These are phyloP conservation scores for Sistotremastrum suecicum DNA, from an alignment of 768 basidiomycete genomes.

Conservation along the genomic window DNA sequence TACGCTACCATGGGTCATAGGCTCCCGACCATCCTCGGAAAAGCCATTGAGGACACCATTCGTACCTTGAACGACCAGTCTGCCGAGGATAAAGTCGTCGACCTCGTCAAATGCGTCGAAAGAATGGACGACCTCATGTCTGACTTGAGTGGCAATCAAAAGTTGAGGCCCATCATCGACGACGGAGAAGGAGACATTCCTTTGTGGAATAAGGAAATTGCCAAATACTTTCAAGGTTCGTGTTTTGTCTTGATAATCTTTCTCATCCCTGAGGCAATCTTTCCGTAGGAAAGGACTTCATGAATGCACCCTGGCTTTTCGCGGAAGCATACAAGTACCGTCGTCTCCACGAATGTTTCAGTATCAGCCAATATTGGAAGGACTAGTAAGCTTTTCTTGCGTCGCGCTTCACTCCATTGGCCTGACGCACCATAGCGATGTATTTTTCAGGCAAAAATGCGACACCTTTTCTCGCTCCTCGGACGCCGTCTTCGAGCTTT, in stretches of 20 bases:
- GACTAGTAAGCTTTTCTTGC: constrained; percentile 36
- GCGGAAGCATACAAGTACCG: constrained; percentile 93
- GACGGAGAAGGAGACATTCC: constrained; percentile 87
- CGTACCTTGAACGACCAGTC: constrained; percentile 80
- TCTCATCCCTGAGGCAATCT: background rate
- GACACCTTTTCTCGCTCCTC: constrained; percentile 90
- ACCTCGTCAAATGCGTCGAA: constrained; percentile 75
- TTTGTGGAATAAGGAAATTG: constrained; percentile 95
- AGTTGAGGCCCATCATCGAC: constrained; percentile 77
- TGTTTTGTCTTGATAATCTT: constrained; percentile 7
- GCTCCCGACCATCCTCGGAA: constrained; percentile 88
- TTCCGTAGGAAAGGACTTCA: constrained; percentile 64
- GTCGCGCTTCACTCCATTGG: background rate
- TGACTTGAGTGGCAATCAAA: constrained; percentile 72
- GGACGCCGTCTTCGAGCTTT: constrained; percentile 89
- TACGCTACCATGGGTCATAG: constrained; percentile 95
- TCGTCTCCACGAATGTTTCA: constrained; percentile 87
- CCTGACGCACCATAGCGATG: constrained; percentile 4
- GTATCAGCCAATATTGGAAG: constrained; percentile 77
- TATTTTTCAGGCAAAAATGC: constrained; percentile 34
- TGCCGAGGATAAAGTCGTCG: constrained; percentile 69
- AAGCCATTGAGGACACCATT: constrained; percentile 86
- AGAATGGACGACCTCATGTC: constrained; percentile 84
- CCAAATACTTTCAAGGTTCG: constrained; percentile 81
- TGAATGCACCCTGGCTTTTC: constrained; percentile 95